phyloP scores from a whole-genome alignment of 1,284 basidiomycete genomes.

The Cystobasidiaceae sp. region DNA sequence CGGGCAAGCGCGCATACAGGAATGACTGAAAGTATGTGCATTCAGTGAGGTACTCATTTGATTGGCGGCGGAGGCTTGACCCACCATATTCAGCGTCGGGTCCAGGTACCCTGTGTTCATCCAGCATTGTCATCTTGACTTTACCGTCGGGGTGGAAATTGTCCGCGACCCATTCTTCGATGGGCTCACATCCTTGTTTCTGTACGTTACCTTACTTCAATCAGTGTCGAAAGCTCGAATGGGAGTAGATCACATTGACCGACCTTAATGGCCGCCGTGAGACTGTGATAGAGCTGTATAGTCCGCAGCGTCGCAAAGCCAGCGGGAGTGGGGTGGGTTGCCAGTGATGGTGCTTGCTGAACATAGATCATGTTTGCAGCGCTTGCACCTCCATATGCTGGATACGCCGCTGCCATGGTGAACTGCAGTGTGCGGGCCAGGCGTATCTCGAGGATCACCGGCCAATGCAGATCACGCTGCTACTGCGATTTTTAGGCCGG shows the following conservation, averaged over 20 bases:
- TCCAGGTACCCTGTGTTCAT: not conserved
- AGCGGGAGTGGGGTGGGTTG: not conserved
- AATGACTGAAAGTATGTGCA: not conserved
- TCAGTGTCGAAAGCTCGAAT: not conserved
- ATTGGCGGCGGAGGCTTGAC: not conserved
- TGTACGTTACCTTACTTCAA: too few relatives aligned
- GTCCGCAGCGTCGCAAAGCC: constrained; percentile 11
- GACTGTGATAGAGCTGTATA: not conserved
- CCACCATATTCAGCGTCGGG: constrained; percentile 5
- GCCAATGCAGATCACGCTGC: too few relatives aligned
- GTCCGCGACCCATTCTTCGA: not conserved
- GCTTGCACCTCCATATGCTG: too few relatives aligned
- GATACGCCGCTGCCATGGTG: too few relatives aligned
- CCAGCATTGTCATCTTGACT: constrained; percentile 12
- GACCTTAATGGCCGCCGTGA: constrained; percentile 7
- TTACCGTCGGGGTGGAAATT: constrained; percentile 3
- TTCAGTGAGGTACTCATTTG: not conserved
- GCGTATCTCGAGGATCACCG: too few relatives aligned
- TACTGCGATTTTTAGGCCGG: too few relatives aligned
- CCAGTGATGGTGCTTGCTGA: not conserved
- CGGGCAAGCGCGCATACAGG: constrained; percentile 4
- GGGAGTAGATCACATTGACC: not conserved
- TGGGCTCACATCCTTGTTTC: not conserved
- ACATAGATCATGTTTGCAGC: not conserved
- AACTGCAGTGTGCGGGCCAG: too few relatives aligned